Percentiles rank a stretch among this genome's conserved stretches.
Conservation (phyloP, 805 yeast genomes). For the Ogataea henricii region DNA sequence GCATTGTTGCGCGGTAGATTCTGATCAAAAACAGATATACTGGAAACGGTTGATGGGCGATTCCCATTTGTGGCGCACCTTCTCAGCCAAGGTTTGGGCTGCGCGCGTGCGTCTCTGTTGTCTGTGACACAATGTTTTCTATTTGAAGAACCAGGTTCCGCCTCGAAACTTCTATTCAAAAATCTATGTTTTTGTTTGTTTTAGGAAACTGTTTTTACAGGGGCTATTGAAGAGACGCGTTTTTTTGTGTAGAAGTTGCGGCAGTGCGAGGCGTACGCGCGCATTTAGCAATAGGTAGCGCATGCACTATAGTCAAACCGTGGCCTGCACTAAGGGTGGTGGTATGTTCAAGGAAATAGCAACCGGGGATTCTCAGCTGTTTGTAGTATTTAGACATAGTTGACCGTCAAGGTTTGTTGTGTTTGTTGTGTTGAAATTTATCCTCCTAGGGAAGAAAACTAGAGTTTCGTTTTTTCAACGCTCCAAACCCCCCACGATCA, state of each 20-base stretch:
- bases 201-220: not conserved
- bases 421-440: not conserved
- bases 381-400: not conserved
- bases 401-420: too few species aligned
- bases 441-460: too few species aligned
- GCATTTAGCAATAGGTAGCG: not conserved
- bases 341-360: not conserved
- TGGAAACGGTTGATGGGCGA: too few species aligned
- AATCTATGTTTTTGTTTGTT: not conserved
- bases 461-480: too few species aligned
- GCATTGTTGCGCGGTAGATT: too few species aligned
- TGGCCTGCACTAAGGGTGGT: not conserved
- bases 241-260: not conserved
- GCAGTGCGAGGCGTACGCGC: not conserved
- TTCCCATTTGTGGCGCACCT: too few species aligned
- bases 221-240: constrained; percentile 6
- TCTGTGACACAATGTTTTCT: not conserved
- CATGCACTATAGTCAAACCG: not conserved
- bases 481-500: too few species aligned
- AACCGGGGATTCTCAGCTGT: not conserved
- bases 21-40: too few species aligned
- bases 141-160: not conserved
- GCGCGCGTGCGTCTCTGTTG: not conserved
- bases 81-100: not conserved
- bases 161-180: constrained; percentile 1